Evolutionary conservation across 306 rosid species (phyloP), one percentile per base, ranked within the genome.

Genomic region (Cyamopsis tetragonoloba): DNA sequence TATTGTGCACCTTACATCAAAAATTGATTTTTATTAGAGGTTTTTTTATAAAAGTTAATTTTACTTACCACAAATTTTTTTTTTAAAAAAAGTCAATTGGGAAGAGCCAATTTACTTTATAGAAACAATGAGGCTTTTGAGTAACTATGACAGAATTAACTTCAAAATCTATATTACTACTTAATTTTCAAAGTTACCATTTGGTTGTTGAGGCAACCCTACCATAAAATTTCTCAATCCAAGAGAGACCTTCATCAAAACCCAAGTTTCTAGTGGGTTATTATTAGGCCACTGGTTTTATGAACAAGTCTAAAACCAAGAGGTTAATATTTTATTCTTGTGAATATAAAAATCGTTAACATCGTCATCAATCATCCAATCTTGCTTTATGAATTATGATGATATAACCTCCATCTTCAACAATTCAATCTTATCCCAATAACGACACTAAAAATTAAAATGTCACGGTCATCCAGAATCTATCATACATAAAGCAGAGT

Each of bases 351-450:
- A 20, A 22, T 14, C 10, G 14, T 50, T 12, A 10, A 48, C 59
- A 57, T 71, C 64, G 43, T 32, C 48, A 56, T 57, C 53, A 6
- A 11, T 32, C 48, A 56, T 57, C 53, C 4, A 11, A 39, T 72
- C 11, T 31, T 19, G 15, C 42, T 67, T 20, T 20, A 32, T 19
- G 13, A 71, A n/a, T n/a, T n/a, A n/a, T 41, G 48, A 31, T 44
- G 42, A 42, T 1, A 44, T 34, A 53, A 68, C 26, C 48, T n/a
- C 26, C 13, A 7, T 61, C 27, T 18, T n/a, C 60, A 61, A 70
- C 43, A 43, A 54, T 71, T 65, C 27, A 66, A 39, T 6, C 71
- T 23, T 67, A 73, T 67, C 75, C 66, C 34, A 49, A 77, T 3
- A 8, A 17, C 17, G 32, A 59, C 37, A 13, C 47, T 66, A n/a